Evolutionary conservation across 768 basidiomycete species (phyloP), one percentile per base, ranked within the genome.

Genomic region (Crassisporium funariophilum): DNA sequence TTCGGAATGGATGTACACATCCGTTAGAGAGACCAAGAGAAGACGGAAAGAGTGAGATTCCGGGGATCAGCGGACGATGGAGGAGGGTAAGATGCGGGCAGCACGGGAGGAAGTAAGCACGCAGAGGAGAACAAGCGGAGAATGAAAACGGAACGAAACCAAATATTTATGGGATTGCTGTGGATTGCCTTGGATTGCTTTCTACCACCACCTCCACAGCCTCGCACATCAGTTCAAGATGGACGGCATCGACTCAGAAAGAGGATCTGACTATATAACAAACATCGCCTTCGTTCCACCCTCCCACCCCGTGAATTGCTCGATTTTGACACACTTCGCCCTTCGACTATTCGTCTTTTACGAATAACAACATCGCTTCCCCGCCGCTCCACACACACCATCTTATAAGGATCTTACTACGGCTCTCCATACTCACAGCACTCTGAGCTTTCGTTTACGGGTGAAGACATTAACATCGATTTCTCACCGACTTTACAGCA

Each of bases 361-460:
- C 22, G 36, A 53, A 44, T 35, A 41, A 13, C 35, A 37, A 12
- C 15, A 40, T 55, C 11, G 43, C 52, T n/a, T 58, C 60, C 1
- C 57, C 61, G 16, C 49, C 31, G 10, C 52, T 50, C 48, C 55
- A 1, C 54, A 55, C 36, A 56, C 55, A 2, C 56, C 58, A 4
- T 60, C 61, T 37, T 7, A 37, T 46, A 24, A 35, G 35, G 27
- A 37, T 67, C 63, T 54, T 77, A 82, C 59, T 81, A 82, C 37
- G 37, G 4, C 65, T 88, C 86, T 0, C 87, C 87, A 7, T 88
- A 75, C 63, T 86, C 85, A 5, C 71, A 65, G 42, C 73, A 80
- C 54, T 86, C 86, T 3, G 88, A 90, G n/a, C 82, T 86, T 47
- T 77, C 75, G 45, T 71, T 71, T 56, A 65, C 70, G 44, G 74